Conservation (phyloP, 352 stramenopile species). For the Globisporangium splendens region DNA sequence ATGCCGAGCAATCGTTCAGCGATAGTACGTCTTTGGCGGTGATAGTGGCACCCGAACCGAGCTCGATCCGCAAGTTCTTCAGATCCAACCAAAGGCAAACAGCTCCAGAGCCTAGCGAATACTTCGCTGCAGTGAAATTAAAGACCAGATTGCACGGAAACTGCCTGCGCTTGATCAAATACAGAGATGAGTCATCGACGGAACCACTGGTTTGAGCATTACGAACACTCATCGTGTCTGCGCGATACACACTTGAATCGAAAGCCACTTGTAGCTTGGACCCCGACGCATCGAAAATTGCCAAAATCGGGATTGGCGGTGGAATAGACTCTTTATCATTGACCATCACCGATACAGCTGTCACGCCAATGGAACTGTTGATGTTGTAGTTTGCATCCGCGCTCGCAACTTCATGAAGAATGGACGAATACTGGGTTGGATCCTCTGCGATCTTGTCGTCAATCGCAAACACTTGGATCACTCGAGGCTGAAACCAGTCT, state of each 20-base stretch:
- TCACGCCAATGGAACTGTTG: constrained; percentile 41
- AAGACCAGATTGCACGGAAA: constrained; percentile 52
- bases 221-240: constrained; percentile 52
- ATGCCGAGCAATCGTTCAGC: constrained; percentile 49
- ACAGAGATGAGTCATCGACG: constrained; percentile 9
- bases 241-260: constrained; percentile 66
- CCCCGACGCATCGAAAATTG: constrained; percentile 49
- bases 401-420: constrained; percentile 41
- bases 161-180: constrained; percentile 33
- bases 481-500: constrained; percentile 43
- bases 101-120: constrained; percentile 33
- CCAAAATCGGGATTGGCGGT: constrained; percentile 42
- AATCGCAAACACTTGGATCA: constrained; percentile 56
- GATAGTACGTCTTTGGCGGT: constrained; percentile 34
- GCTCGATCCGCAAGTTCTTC: constrained; percentile 41
- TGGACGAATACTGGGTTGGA: constrained; percentile 50
- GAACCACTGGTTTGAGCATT: constrained; percentile 5
- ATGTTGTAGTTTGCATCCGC: constrained; percentile 60
- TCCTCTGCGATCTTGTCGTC: constrained; percentile 59
- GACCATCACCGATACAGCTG: constrained; percentile 45
- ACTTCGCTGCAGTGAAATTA: constrained; percentile 26
- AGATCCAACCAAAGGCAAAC: constrained; percentile 57
- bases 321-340: constrained; percentile 60
- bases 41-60: constrained; percentile 43
- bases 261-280: constrained; percentile 55